Evolutionary conservation across 305 asterid genomes (phyloP), one percentile per base, ranked within the genome.

Genomic region (Solanum hybrid): DNA sequence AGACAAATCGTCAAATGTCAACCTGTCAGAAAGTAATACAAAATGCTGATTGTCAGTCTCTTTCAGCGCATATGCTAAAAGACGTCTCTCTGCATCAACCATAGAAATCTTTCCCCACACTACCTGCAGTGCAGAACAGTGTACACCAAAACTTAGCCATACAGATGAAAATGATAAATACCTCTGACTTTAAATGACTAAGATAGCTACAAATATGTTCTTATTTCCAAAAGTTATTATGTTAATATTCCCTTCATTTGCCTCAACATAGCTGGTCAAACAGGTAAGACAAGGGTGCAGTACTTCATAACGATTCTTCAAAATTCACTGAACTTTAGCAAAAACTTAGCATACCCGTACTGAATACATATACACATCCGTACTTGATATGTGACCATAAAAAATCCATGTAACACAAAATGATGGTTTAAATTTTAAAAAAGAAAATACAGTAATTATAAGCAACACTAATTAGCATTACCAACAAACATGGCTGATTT

Each of bases 71-170:
- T 96, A 91, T 26, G 92, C 97, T 91, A 98, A 91, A 89, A 98
- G 99, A 85, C 99, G 93, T 91, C 93, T 96, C 94, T 98, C 99
- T 91, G 99, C 99, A 92, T 98, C 98, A 89, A 98, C 98, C 99
- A 98, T 98, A 46, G 99, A 96, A 90, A 96, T 96, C 94, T 91
- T 96, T 71, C 99, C 99, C 99, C 99, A 98, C 13, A 71, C 96
- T 40, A 98, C 99, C 99, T 98, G 95, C 91, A 95, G 73, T 88
- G 27, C 85, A 85, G 89, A 89, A 85, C 32, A 71, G 38, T 29
- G 13, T 46, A 46, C 87, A 72, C 90, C 73, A 82, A 16, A 82
- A 29, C 29, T 82, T 20, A 32, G 75, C n/a, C 75, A 56, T 87
- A 51, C 36, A 77, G 87, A 88, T 71, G 88, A 77, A 40, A 85